Evolutionary conservation across 306 rosid genomes (phyloP).

Genomic region (Abrus pulchellus): DNA sequence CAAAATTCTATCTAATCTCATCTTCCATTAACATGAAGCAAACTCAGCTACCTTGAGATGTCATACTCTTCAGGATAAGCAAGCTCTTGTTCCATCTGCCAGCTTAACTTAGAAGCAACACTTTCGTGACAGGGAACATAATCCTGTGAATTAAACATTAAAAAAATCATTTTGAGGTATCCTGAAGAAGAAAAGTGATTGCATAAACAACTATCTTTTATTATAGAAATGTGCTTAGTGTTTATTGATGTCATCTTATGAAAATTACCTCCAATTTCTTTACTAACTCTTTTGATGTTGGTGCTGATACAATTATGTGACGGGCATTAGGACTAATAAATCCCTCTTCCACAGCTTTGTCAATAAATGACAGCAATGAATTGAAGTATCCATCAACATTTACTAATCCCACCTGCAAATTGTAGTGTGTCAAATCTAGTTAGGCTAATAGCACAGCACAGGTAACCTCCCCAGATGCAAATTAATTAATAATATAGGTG

Average conservation of each 20-base stretch:
- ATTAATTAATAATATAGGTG: background rate
- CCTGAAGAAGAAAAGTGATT: conserved; percentile 11
- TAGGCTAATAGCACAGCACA: conserved; percentile 9
- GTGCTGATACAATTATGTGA: conserved; percentile 90
- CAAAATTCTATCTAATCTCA: conserved; percentile 61
- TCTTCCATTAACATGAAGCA: conserved; percentile 49
- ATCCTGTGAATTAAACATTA: conserved; percentile 61
- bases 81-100: conserved; percentile 86
- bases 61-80: conserved; percentile 75
- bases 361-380: conserved; percentile 84
- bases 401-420: conserved; percentile 86
- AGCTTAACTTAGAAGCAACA: conserved; percentile 87
- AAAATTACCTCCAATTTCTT: conserved; percentile 89
- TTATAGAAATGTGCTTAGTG: conserved; percentile 5
- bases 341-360: conserved; percentile 98
- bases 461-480: background rate
- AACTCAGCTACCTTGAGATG: conserved; percentile 70
- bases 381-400: conserved; percentile 98
- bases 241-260: conserved; percentile 3
- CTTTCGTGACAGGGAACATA: conserved; percentile 94
- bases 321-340: conserved; percentile 93
- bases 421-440: conserved; percentile 36
- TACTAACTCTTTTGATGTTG: conserved; percentile 88
- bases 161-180: background rate
- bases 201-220: background rate